Evolutionary conservation across 73 alveolate species (phyloP), one percentile per base, ranked within the genome.

Genomic region (Uronychia binucleata): DNA sequence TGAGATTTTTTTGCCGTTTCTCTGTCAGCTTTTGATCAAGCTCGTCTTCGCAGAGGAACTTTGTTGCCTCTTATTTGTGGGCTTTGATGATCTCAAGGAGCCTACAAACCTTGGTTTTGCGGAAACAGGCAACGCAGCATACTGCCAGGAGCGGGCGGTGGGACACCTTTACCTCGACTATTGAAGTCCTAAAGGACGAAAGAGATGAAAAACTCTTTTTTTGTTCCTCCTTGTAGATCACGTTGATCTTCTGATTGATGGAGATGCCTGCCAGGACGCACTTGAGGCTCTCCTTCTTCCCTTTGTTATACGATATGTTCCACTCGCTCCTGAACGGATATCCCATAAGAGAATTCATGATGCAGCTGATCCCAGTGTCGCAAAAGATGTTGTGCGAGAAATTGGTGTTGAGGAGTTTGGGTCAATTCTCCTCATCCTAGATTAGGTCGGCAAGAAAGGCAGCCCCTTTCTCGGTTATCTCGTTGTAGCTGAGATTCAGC

Each of bases 261-360:
- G 59, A 28, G 27, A 75, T 35, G 58, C 19, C 81, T 5, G 81
- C 81, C 8, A 75, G 58, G 27, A 75, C 32, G 5, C 59, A 28
- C 30, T 75, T 75, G 19, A 75, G 58, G 32, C 57, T 28, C 27
- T 75, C 81, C 30, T 75, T 75, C n/a, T 28, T 75, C 29, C 81
- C 81, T 30, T 32, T 32, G 27, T 75, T 75, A 58, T 26, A 28
- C 1, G 59, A 26, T 75, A 75, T 8, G 27, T 32, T 26, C 81
- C 81, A 75, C 5, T 28, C 32, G 30, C 59, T 28, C 26, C 35
- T 26, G 28, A 26, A 30, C 27, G 25, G 8, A 27, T 28, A 75
- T 5, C 19, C 30, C 81, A 75, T 75, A 8, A 75, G 29, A 1
- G 78, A 26, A 67, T 67, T 28, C 34, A 25, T 26, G 78, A 67